Evolutionary conservation across 2,329 filamentous ascomycete genomes (phyloP), one percentile per base, ranked within the genome.

Genomic region (Orbilia brochopaga): DNA sequence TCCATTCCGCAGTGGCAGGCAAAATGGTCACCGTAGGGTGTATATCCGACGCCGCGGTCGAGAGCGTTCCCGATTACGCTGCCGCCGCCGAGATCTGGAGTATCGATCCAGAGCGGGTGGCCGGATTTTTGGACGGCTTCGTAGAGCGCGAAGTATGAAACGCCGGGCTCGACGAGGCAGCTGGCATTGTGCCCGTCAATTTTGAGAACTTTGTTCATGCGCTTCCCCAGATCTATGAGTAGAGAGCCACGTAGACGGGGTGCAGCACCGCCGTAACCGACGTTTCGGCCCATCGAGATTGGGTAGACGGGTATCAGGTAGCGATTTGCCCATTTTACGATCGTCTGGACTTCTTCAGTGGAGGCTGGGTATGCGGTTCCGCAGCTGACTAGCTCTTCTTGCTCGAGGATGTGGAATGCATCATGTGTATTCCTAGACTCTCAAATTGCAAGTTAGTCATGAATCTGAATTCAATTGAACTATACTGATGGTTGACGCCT

Each of bases 231-330:
- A 69, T 85, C 83, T 19, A 85, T 61, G 1, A 81, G 81, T 0
- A 85, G 78, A n/a, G 80, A 81, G 2, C 84, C 84, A 0, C 81
- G 81, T 0, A 85, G 82, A 35, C 84, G 78, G 0, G 83, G 83
- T 0, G 83, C 83, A 13, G 82, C 82, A n/a, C 83, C 84, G 24
- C 84, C 84, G 64, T 85, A 85, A 15, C 83, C 85, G 1, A 84
- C 78, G 62, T 84, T 84, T 40, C 82, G 78, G 0, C 83, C 82
- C 72, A 83, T 81, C 1, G 80, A 82, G 70, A 83, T 81, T 8
- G 83, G 82, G 76, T 81, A 84, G 46, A 84, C 77, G 0, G 83
- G 82, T 1, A 83, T 80, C 5, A 78, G 74, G 69, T 79, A 80
- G 54, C 82, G 78, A 73, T 84, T 84, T 32, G 80, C 81, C 76